phyloP scores from a whole-genome alignment of 768 basidiomycete species.

The Tubosaeta sp. region DNA sequence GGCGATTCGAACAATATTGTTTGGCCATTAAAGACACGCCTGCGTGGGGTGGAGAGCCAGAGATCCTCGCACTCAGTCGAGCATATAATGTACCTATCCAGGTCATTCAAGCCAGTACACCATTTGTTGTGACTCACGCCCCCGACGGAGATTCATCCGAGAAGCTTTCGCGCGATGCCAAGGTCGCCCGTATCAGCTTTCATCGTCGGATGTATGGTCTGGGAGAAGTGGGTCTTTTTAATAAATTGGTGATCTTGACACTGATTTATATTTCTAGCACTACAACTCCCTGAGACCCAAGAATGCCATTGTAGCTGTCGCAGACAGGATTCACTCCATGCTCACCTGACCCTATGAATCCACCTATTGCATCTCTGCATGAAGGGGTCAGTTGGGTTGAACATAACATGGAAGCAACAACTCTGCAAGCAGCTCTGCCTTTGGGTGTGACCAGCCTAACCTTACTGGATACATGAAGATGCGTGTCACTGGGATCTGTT shows the following conservation, averaged over 20 bases:
- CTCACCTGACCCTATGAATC: conserved; percentile 19
- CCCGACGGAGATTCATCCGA: conserved; percentile 39
- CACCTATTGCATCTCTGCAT: neutral
- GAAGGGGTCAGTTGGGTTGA: neutral
- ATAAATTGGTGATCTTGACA: neutral
- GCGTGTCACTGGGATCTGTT: neutral
- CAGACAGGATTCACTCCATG: conserved; percentile 30
- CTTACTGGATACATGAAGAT: neutral
- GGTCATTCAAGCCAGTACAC: conserved; percentile 80
- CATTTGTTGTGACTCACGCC: conserved; percentile 79
- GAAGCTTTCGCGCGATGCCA: conserved; percentile 28
- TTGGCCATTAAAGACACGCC: conserved; percentile 71
- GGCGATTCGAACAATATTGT: conserved; percentile 73
- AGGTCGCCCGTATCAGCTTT: conserved; percentile 76
- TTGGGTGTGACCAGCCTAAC: neutral
- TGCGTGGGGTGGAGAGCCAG: conserved; percentile 98
- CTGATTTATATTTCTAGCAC: conserved; percentile 47
- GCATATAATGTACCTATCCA: conserved; percentile 83
- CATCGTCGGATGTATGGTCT: conserved; percentile 93
- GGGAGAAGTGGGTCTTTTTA: conserved; percentile 69
- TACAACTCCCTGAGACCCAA: conserved; percentile 81
- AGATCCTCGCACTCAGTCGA: conserved; percentile 85
- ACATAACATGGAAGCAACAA: neutral
- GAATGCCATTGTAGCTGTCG: conserved; percentile 23
- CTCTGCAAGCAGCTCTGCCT: neutral